Evolutionary conservation across 768 basidiomycete species (phyloP).

Genomic region (Russula abietina): DNA sequence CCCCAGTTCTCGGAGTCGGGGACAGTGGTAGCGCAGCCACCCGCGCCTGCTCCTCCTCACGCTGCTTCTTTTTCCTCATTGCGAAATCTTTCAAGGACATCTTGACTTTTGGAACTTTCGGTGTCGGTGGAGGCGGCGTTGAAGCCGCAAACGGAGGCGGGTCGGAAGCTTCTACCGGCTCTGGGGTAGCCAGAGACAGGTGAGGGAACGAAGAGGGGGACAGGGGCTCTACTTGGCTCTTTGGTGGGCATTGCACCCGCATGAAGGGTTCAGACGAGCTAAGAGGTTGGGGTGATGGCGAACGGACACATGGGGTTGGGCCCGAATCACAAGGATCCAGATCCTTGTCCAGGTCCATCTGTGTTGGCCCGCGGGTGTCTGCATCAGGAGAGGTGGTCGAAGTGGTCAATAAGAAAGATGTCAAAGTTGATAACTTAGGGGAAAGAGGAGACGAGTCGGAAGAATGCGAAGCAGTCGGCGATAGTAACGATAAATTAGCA

Average conservation of each 20-base stretch:
- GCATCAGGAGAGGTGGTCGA: constrained; percentile 6
- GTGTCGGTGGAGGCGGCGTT: constrained; percentile 11
- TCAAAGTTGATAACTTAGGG: constrained; percentile 26
- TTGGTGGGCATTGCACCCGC: neutral
- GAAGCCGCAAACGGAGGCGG: neutral
- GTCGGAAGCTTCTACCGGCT: neutral
- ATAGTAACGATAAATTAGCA: constrained; percentile 46
- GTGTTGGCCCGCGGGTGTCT: constrained; percentile 1
- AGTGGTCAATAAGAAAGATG: constrained; percentile 10
- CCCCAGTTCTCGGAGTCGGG: neutral
- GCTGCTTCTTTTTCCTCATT: constrained; percentile 25
- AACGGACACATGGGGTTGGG: constrained; percentile 1
- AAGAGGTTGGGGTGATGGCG: constrained; percentile 11
- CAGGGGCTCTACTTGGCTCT: neutral
- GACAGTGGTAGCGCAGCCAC: neutral
- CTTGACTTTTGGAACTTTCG: constrained; percentile 23
- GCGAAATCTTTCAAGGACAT: constrained; percentile 26
- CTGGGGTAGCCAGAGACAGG: neutral
- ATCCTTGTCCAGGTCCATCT: constrained; percentile 18
- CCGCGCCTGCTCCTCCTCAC: constrained; percentile 20
- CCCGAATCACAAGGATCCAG: neutral
- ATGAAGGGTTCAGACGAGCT: constrained; percentile 8
- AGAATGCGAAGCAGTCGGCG: constrained; percentile 28
- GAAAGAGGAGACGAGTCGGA: constrained; percentile 24
- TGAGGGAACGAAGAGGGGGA: neutral